Evolutionary conservation across 2,329 filamentous ascomycete species (phyloP).

Genomic region (Bipolaris cookei): DNA sequence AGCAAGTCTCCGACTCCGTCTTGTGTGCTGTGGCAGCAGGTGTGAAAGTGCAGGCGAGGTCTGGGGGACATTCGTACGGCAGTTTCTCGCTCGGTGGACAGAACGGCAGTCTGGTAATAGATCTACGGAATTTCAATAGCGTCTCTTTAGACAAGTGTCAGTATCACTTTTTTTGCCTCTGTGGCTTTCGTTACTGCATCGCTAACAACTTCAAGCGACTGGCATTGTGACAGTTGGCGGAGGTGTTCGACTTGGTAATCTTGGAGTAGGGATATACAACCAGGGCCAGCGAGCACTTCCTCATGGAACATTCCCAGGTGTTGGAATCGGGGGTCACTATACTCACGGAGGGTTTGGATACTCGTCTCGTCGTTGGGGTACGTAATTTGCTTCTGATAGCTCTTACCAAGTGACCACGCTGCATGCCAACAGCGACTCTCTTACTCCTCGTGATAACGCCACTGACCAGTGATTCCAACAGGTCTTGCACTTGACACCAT

Average conservation of each 20-base stretch:
- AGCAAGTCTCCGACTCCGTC: slow-evolving; percentile 61
- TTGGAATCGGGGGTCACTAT: slow-evolving; percentile 35
- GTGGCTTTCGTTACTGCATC: background rate
- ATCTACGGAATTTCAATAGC: slow-evolving; percentile 6
- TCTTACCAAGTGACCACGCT: background rate
- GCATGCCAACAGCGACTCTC: background rate
- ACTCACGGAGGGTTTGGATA: slow-evolving; percentile 39
- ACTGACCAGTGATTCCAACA: background rate
- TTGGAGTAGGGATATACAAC: slow-evolving; percentile 31
- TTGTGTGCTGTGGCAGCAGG: slow-evolving; percentile 59
- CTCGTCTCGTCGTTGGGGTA: slow-evolving; percentile 31
- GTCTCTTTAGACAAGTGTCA: slow-evolving; percentile 50
- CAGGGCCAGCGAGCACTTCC: slow-evolving; percentile 48
- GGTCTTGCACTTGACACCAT: slow-evolving; percentile 9
- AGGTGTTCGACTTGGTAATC: slow-evolving; percentile 54
- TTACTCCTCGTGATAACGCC: background rate
- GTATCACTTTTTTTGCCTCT: slow-evolving; percentile 47
- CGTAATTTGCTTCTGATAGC: background rate
- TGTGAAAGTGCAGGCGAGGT: slow-evolving; percentile 63
- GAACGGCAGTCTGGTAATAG: slow-evolving; percentile 50
- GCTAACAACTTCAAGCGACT: slow-evolving; percentile 26
- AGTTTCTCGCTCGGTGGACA: slow-evolving; percentile 54
- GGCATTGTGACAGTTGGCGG: slow-evolving; percentile 52
- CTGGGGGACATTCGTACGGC: slow-evolving; percentile 66
- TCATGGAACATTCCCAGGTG: slow-evolving; percentile 58